These are phyloP conservation scores for Pseudocercospora eumusae DNA, from an alignment of 2,329 filamentous ascomycete genomes.

Conservation along the genomic window DNA sequence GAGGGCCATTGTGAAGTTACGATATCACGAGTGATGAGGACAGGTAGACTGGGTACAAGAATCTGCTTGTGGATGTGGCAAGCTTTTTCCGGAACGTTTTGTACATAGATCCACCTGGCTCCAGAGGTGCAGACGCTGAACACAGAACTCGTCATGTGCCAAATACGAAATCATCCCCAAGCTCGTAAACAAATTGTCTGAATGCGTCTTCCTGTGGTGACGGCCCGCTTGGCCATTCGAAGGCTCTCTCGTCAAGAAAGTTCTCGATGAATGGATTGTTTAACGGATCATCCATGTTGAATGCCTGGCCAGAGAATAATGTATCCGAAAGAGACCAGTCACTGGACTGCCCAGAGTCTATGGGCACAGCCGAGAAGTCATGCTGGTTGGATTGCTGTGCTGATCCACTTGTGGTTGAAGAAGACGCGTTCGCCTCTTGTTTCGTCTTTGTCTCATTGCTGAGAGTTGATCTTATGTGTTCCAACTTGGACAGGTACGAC, in stretches of 20 bases:
- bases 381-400: no score
- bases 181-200: slow-evolving; percentile 26
- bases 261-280: slow-evolving; percentile 29
- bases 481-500: slow-evolving; percentile 48
- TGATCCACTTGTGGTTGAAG: not conserved
- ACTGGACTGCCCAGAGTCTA: not conserved
- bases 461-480: slow-evolving; percentile 29
- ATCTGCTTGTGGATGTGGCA: not conserved
- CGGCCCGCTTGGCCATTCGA: slow-evolving; percentile 25
- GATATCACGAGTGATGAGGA: not conserved
- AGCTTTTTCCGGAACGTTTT: not conserved
- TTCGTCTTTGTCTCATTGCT: not conserved
- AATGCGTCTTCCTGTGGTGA: slow-evolving; percentile 24
- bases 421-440: not conserved
- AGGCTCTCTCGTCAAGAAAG: slow-evolving; percentile 29
- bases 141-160: slow-evolving; percentile 8
- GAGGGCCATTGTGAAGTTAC: not conserved
- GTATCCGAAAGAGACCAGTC: slow-evolving; percentile 8
- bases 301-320: slow-evolving; percentile 13
- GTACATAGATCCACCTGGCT: not conserved
- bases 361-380: not conserved
- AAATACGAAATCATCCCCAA: slow-evolving; percentile 23
- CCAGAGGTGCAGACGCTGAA: not conserved
- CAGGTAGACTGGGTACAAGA: slow-evolving; percentile 3
- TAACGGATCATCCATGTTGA: slow-evolving; percentile 22